These are phyloP conservation scores for Liriodendron chinense DNA, from an alignment of 164 flowering plant genomes.

Conservation along the genomic window DNA sequence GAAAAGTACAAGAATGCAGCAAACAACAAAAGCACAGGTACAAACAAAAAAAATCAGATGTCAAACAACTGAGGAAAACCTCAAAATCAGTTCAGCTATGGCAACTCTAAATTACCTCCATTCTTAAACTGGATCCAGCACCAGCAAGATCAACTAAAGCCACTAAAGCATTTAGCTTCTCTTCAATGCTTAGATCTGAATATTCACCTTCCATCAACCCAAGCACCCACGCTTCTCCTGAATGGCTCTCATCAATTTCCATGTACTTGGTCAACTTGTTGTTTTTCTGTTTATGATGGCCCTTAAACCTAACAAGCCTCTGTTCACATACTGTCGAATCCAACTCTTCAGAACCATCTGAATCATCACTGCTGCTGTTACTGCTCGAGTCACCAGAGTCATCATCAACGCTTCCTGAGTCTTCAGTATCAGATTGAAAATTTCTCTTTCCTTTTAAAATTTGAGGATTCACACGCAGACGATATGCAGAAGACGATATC, in stretches of 20 bases:
- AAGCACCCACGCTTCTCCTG: slow-evolving; percentile 85
- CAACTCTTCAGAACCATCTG: slow-evolving; percentile 45
- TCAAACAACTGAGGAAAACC: not conserved
- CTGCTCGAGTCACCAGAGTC: slow-evolving; percentile 32
- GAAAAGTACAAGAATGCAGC: too few relatives aligned
- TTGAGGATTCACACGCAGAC: slow-evolving; percentile 52
- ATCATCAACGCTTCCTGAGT: slow-evolving; percentile 76
- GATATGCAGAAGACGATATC: slow-evolving; percentile 72
- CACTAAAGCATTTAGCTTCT: slow-evolving; percentile 70
- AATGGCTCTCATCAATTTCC: slow-evolving; percentile 90
- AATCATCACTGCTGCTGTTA: slow-evolving; percentile 27
- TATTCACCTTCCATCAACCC: slow-evolving; percentile 94
- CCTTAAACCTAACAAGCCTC: slow-evolving; percentile 18
- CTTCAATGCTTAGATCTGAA: slow-evolving; percentile 81
- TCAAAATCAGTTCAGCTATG: not conserved
- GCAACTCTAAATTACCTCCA: slow-evolving; percentile 50
- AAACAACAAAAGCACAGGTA: not conserved
- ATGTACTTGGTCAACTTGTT: slow-evolving; percentile 28
- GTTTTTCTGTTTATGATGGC: slow-evolving; percentile 22
- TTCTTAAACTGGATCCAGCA: slow-evolving; percentile 56
- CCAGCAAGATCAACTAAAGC: slow-evolving; percentile 77
- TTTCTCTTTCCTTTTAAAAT: slow-evolving; percentile 33
- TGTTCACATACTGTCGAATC: slow-evolving; percentile 33
- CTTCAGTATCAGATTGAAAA: slow-evolving; percentile 54
- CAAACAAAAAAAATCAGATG: not conserved